A percentile compares a stretch with the other conserved stretches of the same genome.
Conservation (phyloP, 805 yeast species). For the Metschnikowia corniflorae region DNA sequence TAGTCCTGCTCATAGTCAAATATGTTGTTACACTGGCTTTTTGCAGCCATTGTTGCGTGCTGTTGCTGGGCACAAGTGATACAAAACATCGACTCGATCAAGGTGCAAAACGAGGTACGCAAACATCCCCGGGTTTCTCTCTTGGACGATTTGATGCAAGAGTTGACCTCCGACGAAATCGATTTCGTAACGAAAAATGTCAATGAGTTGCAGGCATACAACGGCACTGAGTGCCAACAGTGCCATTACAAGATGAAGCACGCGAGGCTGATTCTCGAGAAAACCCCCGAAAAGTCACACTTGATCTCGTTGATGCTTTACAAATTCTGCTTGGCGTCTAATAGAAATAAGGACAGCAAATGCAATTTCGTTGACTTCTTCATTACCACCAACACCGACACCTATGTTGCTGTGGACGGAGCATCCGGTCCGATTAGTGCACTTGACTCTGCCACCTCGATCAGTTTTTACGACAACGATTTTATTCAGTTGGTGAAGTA, state of each 20-base stretch:
- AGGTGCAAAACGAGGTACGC: slow-evolving; percentile 18
- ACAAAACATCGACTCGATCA: slow-evolving; percentile 25
- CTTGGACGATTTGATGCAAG: slow-evolving; percentile 25
- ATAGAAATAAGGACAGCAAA: slow-evolving; percentile 27
- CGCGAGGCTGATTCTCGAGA: slow-evolving; percentile 25
- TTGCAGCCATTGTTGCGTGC: slow-evolving; percentile 13
- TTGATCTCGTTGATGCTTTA: slow-evolving; percentile 34
- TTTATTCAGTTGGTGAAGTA: slow-evolving; percentile 34
- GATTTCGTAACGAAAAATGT: slow-evolving; percentile 31
- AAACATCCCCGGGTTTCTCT: slow-evolving; percentile 10
- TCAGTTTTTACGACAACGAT: slow-evolving; percentile 38
- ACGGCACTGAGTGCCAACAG: slow-evolving; percentile 33
- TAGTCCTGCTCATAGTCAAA: too few species aligned
- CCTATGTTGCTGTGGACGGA: slow-evolving; percentile 15
- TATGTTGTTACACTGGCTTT: slow-evolving; percentile 6
- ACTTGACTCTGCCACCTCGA: slow-evolving; percentile 21
- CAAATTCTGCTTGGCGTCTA: slow-evolving; percentile 30
- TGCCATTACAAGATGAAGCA: slow-evolving; percentile 36
- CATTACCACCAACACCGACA: slow-evolving; percentile 30
- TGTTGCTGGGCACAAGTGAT: slow-evolving; percentile 19
- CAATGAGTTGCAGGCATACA: slow-evolving; percentile 25
- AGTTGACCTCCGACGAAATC: slow-evolving; percentile 23
- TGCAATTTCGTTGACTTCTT: slow-evolving; percentile 39
- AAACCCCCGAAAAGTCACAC: slow-evolving; percentile 32
- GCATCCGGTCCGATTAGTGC: slow-evolving; percentile 21